These are phyloP conservation scores for Brettanomyces nanus DNA, from an alignment of 805 yeast species.

Conservation along the genomic window DNA sequence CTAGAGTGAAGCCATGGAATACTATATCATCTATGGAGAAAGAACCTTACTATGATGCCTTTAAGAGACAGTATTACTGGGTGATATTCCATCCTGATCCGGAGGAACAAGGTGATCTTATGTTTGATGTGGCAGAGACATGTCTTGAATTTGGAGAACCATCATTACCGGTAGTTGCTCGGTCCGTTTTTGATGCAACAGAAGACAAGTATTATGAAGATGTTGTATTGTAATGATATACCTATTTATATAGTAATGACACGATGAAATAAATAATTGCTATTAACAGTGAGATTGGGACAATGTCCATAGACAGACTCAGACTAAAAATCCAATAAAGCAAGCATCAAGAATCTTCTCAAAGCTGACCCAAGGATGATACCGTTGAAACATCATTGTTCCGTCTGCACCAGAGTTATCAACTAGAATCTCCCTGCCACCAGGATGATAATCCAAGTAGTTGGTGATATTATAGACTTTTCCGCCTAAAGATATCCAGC, in stretches of 20 bases:
- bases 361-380: slow-evolving; percentile 67
- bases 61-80: slow-evolving; percentile 20
- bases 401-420: slow-evolving; percentile 81
- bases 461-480: slow-evolving; percentile 83
- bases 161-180: slow-evolving; percentile 1
- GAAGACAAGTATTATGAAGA: too few species aligned
- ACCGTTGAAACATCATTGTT: slow-evolving; percentile 63
- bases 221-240: too few species aligned
- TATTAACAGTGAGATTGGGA: neutral
- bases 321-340: slow-evolving; percentile 51
- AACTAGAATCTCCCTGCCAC: slow-evolving; percentile 75
- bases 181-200: neutral
- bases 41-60: slow-evolving; percentile 22
- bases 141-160: slow-evolving; percentile 3
- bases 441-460: slow-evolving; percentile 85
- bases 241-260: too few species aligned
- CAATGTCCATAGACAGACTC: neutral
- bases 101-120: slow-evolving; percentile 1
- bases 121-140: slow-evolving; percentile 3
- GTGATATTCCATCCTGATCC: slow-evolving; percentile 13
- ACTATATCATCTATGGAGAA: slow-evolving; percentile 14
- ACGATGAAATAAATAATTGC: too few species aligned
- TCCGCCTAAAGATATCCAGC: slow-evolving; percentile 78
- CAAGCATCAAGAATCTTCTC: slow-evolving; percentile 78
- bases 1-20: slow-evolving; percentile 19